Conservation (phyloP, 2,329 filamentous ascomycete species). For the Aspergillus neoniger region DNA sequence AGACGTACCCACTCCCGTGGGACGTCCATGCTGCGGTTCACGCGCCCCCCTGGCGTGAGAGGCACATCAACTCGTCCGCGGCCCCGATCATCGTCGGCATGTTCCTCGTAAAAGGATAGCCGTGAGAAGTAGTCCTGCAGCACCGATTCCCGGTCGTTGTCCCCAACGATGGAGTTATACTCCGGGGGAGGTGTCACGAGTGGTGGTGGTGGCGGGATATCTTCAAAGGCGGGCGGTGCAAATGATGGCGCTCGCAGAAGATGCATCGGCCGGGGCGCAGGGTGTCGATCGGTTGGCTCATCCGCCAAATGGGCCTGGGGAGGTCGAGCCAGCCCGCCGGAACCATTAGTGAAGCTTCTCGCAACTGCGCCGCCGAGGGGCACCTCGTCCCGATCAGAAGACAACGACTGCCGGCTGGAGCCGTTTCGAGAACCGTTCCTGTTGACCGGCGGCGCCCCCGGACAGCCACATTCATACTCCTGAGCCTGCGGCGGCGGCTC, state of each 20-base stretch:
- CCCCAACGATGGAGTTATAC: conserved; percentile 77
- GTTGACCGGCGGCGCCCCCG: conserved; percentile 58
- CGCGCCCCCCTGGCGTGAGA: conserved; percentile 63
- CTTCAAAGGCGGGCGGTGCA: conserved; percentile 84
- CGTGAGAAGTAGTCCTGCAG: conserved; percentile 86
- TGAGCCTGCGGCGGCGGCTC: conserved; percentile 54
- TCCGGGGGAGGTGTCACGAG: conserved; percentile 79
- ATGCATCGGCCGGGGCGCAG: conserved; percentile 71
- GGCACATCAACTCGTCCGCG: conserved; percentile 57
- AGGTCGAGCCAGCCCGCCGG: conserved; percentile 47
- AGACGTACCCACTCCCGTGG: conserved; percentile 56
- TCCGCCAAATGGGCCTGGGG: conserved; percentile 53
- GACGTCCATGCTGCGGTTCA: conserved; percentile 67
- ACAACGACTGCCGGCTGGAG: conserved; percentile 25
- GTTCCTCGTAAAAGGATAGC: conserved; percentile 67
- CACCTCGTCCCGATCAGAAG: conserved; percentile 34
- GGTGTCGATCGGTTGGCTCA: conserved; percentile 48
- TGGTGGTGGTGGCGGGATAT: conserved; percentile 73
- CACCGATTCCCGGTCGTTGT: conserved; percentile 63
- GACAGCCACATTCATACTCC: conserved; percentile 66
- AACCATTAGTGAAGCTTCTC: conserved; percentile 44
- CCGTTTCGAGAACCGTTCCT: conserved; percentile 22
- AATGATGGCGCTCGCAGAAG: conserved; percentile 80
- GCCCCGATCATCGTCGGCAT: conserved; percentile 55
- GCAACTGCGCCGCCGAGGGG: conserved; percentile 25